Percentiles rank a stretch among this genome's conserved stretches.
Evolutionary conservation across 2,329 filamentous ascomycete genomes (phyloP).

Genomic region (Bipolaris victoriae): DNA sequence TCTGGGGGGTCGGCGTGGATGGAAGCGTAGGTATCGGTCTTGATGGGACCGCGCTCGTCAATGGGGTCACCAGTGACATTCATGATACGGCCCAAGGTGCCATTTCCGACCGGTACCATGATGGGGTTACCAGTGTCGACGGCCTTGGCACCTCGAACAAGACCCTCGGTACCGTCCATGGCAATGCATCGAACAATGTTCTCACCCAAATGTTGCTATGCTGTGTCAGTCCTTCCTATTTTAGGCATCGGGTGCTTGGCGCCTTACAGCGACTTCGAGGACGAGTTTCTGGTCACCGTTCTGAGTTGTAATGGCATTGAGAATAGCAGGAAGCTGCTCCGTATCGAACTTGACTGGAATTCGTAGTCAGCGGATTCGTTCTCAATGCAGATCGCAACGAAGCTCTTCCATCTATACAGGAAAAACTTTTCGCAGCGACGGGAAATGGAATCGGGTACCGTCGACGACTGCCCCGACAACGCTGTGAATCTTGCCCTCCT

Average conservation of each 20-base stretch:
- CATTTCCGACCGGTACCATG: constrained; percentile 91
- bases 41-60: constrained; percentile 98
- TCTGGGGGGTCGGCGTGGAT: constrained; percentile 94
- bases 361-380: constrained; percentile 40
- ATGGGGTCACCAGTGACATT: constrained; percentile 99
- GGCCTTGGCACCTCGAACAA: constrained; percentile 87
- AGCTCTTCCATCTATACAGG: constrained; percentile 20
- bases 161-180: constrained; percentile 99
- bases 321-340: constrained; percentile 92
- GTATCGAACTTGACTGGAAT: constrained; percentile 91
- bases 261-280: constrained; percentile 91
- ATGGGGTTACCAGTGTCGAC: constrained; percentile 93
- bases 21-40: constrained; percentile 82
- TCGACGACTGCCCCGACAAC: constrained; percentile 98
- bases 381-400: constrained; percentile 30
- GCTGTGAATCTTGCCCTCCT: constrained; percentile 68
- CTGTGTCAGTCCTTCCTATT: constrained; percentile 34
- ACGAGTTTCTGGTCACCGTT: constrained; percentile 95
- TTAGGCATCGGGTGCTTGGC: constrained; percentile 31
- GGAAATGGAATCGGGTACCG: constrained; percentile 59
- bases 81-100: constrained; percentile 97
- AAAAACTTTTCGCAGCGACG: constrained; percentile 53
- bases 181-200: constrained; percentile 99
- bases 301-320: constrained; percentile 91
- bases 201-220: constrained; percentile 98